Conservation (phyloP, 805 yeast species). For the Starmerella apis region DNA sequence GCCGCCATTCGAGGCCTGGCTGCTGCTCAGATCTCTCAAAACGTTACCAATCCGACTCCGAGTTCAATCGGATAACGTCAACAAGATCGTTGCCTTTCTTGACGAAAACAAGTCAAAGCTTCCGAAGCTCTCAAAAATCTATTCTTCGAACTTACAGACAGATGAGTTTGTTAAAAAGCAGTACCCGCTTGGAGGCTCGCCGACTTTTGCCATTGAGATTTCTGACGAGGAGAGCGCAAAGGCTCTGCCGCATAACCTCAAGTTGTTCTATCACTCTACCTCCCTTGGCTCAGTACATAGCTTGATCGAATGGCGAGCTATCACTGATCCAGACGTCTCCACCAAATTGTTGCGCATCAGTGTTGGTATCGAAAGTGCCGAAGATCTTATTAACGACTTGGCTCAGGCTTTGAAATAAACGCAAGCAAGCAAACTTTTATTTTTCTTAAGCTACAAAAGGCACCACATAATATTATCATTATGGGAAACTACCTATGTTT, state of each 20-base stretch:
- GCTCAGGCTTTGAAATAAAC: slow-evolving; percentile 40
- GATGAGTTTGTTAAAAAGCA: slow-evolving; percentile 60
- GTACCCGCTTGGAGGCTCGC: slow-evolving; percentile 48
- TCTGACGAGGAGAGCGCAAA: slow-evolving; percentile 46
- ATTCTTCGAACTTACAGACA: slow-evolving; percentile 68
- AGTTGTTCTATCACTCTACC: slow-evolving; percentile 73
- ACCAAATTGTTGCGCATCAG: slow-evolving; percentile 60
- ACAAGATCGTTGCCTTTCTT: slow-evolving; percentile 50
- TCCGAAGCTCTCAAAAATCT: slow-evolving; percentile 42
- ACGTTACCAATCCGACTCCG: slow-evolving; percentile 64
- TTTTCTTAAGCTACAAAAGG: no score
- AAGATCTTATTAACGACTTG: slow-evolving; percentile 68
- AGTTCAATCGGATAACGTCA: slow-evolving; percentile 55
- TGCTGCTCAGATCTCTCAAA: slow-evolving; percentile 68
- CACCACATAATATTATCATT: no score
- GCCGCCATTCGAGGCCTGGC: slow-evolving; percentile 64
- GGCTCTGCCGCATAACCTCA: slow-evolving; percentile 17
- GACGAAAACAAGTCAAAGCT: slow-evolving; percentile 40
- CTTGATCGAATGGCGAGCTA: slow-evolving; percentile 78
- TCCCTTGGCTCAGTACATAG: slow-evolving; percentile 90
- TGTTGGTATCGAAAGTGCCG: slow-evolving; percentile 65
- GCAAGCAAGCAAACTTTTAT: no score
- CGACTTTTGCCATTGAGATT: slow-evolving; percentile 63
- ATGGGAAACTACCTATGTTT: no score
- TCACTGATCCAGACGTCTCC: slow-evolving; percentile 51